Conservation (phyloP, 129 eudicot genomes). For the Escallonia rubra region DNA sequence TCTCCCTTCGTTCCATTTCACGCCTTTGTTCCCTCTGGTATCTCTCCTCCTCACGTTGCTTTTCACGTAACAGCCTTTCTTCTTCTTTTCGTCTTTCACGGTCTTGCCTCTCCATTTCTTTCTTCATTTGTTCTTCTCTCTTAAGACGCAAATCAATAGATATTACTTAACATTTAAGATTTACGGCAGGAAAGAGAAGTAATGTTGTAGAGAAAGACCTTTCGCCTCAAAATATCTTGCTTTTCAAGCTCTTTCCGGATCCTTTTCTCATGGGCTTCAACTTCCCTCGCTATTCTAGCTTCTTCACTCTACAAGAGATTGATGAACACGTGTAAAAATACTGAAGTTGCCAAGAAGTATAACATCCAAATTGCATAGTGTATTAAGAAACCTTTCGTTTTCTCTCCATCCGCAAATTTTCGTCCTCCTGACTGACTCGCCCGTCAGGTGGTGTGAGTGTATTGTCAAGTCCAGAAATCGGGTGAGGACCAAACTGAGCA, state of each 20-base stretch:
- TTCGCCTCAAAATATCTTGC: constrained; percentile 78
- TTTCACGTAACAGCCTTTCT: constrained; percentile 86
- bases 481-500: constrained; percentile 45
- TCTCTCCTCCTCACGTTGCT: constrained; percentile 92
- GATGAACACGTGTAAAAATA: constrained; percentile 8
- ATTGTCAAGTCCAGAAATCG: constrained; percentile 50
- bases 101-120: constrained; percentile 94
- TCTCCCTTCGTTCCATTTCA: constrained; percentile 87
- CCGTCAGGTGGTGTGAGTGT: constrained; percentile 53
- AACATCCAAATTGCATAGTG: neutral
- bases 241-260: constrained; percentile 86
- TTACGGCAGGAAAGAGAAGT: constrained; percentile 1
- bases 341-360: neutral
- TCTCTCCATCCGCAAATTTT: constrained; percentile 47
- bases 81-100: constrained; percentile 88
- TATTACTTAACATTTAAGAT: neutral
- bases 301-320: constrained; percentile 59
- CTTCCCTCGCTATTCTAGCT: constrained; percentile 86
- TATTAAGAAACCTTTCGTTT: constrained; percentile 70
- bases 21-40: constrained; percentile 87
- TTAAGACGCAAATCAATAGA: constrained; percentile 10
- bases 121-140: constrained; percentile 91
- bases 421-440: constrained; percentile 54
- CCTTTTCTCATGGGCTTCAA: constrained; percentile 86
- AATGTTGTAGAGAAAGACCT: constrained; percentile 39